Evolutionary conservation across 768 basidiomycete genomes (phyloP), one percentile per base, ranked within the genome.

Genomic region (Termitomyces sp.): DNA sequence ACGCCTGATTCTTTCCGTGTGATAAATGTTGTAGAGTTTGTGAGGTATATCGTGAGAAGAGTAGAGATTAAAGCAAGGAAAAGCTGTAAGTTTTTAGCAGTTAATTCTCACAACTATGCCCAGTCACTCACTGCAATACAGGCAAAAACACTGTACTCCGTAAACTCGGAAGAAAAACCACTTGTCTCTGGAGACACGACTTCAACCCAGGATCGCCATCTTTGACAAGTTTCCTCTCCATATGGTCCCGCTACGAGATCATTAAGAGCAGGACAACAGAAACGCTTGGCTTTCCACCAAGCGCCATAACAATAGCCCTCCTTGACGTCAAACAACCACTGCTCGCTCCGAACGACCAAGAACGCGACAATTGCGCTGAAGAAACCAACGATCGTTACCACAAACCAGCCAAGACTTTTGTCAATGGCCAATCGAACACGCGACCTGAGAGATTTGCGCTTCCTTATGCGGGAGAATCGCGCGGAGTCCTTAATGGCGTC

Each of bases 401-500:
- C 87, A 51, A 96, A 75, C 92, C 96, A 93, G 4, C 95, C 95
- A 55, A 94, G 75, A 65, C 86, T 86, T 66, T 91, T 86, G 75
- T 96, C 95, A 58, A 88, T 74, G 11, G 78, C 75, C 33, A 90
- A 83, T 22, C 81, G 81, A 35, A 90, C 63, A 40, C 80, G 83
- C 1, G 91, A 88, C 20, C 90, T 84, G 38, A 87, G 18, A 1
- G 94, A 92, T 66, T 84, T 88, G 59, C 86, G 83, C 53, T 77
- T 82, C 62, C 92, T 80, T 18, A 96, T 79, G 54, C 84, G 82
- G 38, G 89, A 84, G 65, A 90, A 89, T 33, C 95, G 90, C 8
- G 84, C 84, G 0, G 94, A 93, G 70, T 96, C 94, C 73, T 97
- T 96, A 78, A 98, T 93, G 44, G 92, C 84, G 76, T 98, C 96